phyloP scores from a whole-genome alignment of 441 rosid genomes.

The Manihot esculenta region DNA sequence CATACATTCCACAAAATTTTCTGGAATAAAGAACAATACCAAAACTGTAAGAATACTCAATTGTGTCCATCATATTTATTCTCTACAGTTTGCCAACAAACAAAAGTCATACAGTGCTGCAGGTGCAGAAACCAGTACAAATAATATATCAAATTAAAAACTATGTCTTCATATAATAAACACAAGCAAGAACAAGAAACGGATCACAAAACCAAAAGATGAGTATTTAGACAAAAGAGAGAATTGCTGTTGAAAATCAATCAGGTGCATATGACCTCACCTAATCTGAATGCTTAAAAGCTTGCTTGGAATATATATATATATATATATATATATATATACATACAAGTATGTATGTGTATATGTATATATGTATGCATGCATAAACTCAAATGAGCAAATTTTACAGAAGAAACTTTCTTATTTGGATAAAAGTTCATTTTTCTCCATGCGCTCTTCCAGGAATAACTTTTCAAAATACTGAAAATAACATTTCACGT shows the following conservation, averaged over 20 bases:
- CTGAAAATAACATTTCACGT: neutral
- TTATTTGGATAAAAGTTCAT: neutral
- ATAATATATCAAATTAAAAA: conserved; percentile 10
- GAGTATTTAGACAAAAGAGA: neutral
- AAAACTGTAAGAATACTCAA: conserved; percentile 10
- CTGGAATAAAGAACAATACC: conserved; percentile 42
- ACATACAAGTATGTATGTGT: too few species aligned
- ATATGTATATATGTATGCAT: too few species aligned
- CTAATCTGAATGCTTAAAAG: neutral
- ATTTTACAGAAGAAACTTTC: neutral
- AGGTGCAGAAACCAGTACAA: neutral
- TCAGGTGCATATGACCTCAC: neutral
- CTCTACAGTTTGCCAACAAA: neutral
- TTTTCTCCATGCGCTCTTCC: neutral
- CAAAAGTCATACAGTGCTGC: neutral
- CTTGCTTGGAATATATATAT: neutral
- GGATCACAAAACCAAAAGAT: conserved; percentile 3
- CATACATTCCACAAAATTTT: conserved; percentile 63
- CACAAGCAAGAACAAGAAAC: neutral
- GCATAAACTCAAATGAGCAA: neutral
- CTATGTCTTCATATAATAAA: conserved; percentile 6
- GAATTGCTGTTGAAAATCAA: neutral
- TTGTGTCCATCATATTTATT: neutral
- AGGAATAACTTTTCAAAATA: neutral
- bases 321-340: neutral